Evolutionary conservation across 192 early-diverging fungal genomes (phyloP).

Genomic region (Entophlyctis luteolus): DNA sequence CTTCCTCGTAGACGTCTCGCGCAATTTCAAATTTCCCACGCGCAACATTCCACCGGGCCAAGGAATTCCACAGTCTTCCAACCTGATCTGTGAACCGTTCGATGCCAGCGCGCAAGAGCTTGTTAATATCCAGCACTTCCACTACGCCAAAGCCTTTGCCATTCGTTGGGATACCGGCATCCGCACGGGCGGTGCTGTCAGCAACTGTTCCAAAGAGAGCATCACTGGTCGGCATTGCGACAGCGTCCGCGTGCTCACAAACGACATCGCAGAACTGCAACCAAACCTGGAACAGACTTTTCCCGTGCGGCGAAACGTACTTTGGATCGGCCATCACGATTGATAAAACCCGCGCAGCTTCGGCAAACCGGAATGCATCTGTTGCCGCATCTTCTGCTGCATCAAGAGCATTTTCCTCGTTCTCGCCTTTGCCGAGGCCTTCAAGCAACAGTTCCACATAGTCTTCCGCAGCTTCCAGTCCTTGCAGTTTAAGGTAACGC

Average conservation of each 20-base stretch:
- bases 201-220: constrained; percentile 36
- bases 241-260: constrained; percentile 63
- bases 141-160: constrained; percentile 27
- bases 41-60: constrained; percentile 79
- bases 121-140: constrained; percentile 69
- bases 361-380: constrained; percentile 58
- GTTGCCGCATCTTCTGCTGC: neutral
- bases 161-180: neutral
- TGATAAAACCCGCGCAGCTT: constrained; percentile 72
- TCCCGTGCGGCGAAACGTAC: constrained; percentile 62
- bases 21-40: constrained; percentile 78
- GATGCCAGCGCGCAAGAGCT: constrained; percentile 82
- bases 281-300: constrained; percentile 71
- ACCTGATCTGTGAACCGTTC: constrained; percentile 75
- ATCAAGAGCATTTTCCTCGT: constrained; percentile 13
- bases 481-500: constrained; percentile 83
- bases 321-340: constrained; percentile 68
- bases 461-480: constrained; percentile 64
- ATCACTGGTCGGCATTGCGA: constrained; percentile 39
- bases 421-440: neutral
- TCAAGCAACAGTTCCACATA: constrained; percentile 68
- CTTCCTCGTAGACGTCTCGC: constrained; percentile 93
- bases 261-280: constrained; percentile 78
- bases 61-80: constrained; percentile 80
- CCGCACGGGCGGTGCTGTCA: neutral